Conservation (phyloP, 768 basidiomycete genomes). For the Kwoniella sp. region DNA sequence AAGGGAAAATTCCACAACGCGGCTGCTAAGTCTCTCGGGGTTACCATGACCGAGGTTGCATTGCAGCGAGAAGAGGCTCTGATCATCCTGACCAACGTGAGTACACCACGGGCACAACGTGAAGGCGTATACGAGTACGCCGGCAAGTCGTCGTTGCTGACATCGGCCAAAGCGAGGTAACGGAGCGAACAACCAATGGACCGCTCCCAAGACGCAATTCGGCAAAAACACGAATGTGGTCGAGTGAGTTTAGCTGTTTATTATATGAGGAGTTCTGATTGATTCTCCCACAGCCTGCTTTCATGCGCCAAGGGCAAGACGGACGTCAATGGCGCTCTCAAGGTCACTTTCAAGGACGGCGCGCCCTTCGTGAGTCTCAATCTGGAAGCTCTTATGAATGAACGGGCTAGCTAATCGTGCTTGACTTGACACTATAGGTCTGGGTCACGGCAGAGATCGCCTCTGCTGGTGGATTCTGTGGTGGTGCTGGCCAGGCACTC, state of each 20-base stretch:
- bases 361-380: slow-evolving; percentile 35
- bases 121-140: background rate
- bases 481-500: background rate
- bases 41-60: slow-evolving; percentile 33
- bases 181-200: slow-evolving; percentile 27
- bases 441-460: slow-evolving; percentile 21
- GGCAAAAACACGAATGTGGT: slow-evolving; percentile 23
- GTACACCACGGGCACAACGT: background rate
- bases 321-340: slow-evolving; percentile 22
- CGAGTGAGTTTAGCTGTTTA: slow-evolving; percentile 32
- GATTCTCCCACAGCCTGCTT: slow-evolving; percentile 26
- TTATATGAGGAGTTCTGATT: slow-evolving; percentile 15
- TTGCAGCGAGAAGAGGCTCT: slow-evolving; percentile 26
- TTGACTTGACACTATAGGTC: slow-evolving; percentile 8
- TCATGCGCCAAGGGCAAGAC: slow-evolving; percentile 27
- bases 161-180: slow-evolving; percentile 28
- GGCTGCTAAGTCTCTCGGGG: slow-evolving; percentile 17
- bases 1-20: slow-evolving; percentile 23
- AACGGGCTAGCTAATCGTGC: too few species aligned
- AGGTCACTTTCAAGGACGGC: slow-evolving; percentile 36
- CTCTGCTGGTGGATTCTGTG: slow-evolving; percentile 25
- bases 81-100: slow-evolving; percentile 48
- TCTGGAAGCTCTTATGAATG: too few species aligned
- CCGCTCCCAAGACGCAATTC: slow-evolving; percentile 23
- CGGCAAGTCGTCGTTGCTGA: slow-evolving; percentile 2